A percentile compares a stretch with the other conserved stretches of the same genome.
Evolutionary conservation across 1,284 basidiomycete genomes (phyloP).

Genomic region (Ceratobasidium sp.): DNA sequence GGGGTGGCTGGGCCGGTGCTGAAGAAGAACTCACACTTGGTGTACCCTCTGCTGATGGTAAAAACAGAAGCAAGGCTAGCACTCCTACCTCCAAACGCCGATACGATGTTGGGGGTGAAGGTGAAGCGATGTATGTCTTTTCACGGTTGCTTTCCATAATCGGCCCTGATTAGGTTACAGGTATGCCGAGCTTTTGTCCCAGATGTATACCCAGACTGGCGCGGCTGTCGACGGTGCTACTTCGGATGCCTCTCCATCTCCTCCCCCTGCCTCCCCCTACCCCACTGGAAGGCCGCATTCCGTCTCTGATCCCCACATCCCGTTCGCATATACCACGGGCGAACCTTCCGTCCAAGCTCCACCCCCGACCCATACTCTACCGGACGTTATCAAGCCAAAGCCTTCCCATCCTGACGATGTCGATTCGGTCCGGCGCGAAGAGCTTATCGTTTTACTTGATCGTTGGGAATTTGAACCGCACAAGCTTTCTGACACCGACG

Average conservation of each 20-base stretch:
- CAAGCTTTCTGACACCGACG: conserved; percentile 78
- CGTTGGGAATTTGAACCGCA: conserved; percentile 91
- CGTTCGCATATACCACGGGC: conserved; percentile 59
- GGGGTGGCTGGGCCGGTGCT: conserved; percentile 71
- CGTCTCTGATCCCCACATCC: conserved; percentile 53
- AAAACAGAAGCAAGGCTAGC: conserved; percentile 19
- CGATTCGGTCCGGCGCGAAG: conserved; percentile 55
- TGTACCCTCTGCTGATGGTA: conserved; percentile 44
- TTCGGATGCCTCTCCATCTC: conserved; percentile 50
- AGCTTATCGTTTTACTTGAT: conserved; percentile 71
- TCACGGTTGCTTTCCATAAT: conserved; percentile 5
- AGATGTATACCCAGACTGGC: conserved; percentile 83
- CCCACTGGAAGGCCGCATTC: conserved; percentile 16
- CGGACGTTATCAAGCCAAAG: conserved; percentile 51
- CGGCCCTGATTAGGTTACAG: conserved; percentile 50
- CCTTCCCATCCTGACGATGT: conserved; percentile 43
- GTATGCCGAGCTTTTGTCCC: conserved; percentile 81
- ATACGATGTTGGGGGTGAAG: background rate
- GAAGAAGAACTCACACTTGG: conserved; percentile 61
- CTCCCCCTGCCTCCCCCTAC: background rate
- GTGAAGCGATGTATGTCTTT: conserved; percentile 19
- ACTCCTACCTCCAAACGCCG: background rate
- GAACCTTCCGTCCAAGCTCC: conserved; percentile 21
- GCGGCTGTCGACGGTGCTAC: conserved; percentile 69
- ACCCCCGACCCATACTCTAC: conserved; percentile 51